These are phyloP conservation scores for Cucurbita moschata DNA, from an alignment of 306 rosid genomes.

Conservation along the genomic window DNA sequence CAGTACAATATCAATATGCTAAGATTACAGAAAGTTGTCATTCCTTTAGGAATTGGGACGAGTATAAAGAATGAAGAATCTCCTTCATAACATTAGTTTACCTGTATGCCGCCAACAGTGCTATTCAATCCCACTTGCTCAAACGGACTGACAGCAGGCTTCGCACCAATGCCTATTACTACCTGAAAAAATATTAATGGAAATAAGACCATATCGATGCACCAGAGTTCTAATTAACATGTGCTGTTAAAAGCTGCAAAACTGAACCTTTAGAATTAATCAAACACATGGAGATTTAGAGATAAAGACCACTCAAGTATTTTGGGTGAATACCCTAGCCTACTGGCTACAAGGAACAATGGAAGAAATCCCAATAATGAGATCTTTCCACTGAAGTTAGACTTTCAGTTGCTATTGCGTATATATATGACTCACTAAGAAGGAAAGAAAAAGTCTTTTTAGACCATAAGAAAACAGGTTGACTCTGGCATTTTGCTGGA, in stretches of 20 bases:
- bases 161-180: constrained; percentile 75
- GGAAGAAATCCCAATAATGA: not conserved
- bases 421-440: not conserved
- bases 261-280: not conserved
- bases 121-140: constrained; percentile 53
- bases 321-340: not conserved
- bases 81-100: constrained; percentile 3
- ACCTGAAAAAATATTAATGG: constrained; percentile 28
- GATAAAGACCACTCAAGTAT: not conserved
- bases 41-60: not conserved
- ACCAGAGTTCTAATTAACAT: not conserved
- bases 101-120: constrained; percentile 76
- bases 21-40: not conserved
- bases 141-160: constrained; percentile 75
- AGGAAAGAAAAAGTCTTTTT: not conserved
- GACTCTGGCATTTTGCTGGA: not conserved
- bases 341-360: not conserved
- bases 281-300: not conserved
- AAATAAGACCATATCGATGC: not conserved
- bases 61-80: not conserved
- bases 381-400: not conserved
- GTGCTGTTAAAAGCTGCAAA: not conserved
- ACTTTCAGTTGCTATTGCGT: not conserved
- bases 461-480: not conserved
- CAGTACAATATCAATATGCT: not conserved